A percentile compares a stretch with the other conserved stretches of the same genome.
phyloP scores from a whole-genome alignment of 2,329 filamentous ascomycete genomes.

The Sclerotinia trifoliorum region DNA sequence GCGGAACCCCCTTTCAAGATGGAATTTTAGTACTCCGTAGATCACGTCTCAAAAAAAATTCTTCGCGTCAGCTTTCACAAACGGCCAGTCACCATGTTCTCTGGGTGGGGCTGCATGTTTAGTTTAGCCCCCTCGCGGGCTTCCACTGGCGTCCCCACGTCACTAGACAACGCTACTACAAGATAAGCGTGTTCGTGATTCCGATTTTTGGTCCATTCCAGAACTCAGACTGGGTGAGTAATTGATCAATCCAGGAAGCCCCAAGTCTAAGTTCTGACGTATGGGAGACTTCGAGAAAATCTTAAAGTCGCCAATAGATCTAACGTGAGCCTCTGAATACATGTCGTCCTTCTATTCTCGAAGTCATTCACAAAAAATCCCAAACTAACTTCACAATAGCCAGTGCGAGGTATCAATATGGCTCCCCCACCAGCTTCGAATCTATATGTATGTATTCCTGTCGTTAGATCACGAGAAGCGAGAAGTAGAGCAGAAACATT shows the following conservation, averaged over 20 bases:
- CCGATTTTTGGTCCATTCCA: not conserved
- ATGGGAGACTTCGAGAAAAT: not conserved
- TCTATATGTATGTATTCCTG: not conserved
- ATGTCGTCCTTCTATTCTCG: not conserved
- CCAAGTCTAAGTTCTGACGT: not conserved
- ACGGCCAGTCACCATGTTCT: not conserved
- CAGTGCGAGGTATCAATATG: not conserved
- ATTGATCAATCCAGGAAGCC: not conserved
- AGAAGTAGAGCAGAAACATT: not conserved
- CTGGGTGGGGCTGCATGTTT: constrained; percentile 7
- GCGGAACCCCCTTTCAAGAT: not conserved
- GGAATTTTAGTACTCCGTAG: not conserved
- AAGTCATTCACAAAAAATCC: not conserved
- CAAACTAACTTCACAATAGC: not conserved
- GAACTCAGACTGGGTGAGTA: not conserved
- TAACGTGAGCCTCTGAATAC: not conserved
- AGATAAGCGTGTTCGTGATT: not conserved
- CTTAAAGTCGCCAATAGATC: not conserved
- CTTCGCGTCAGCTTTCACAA: constrained; percentile 6
- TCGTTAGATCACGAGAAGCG: not conserved
- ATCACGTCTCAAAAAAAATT: constrained; percentile 12
- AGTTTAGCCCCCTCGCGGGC: not conserved
- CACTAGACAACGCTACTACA: not conserved
- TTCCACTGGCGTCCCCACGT: not conserved
- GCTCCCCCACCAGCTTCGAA: not conserved